Conservation (phyloP, 1,284 basidiomycete genomes). For the Volvariella surrecta region DNA sequence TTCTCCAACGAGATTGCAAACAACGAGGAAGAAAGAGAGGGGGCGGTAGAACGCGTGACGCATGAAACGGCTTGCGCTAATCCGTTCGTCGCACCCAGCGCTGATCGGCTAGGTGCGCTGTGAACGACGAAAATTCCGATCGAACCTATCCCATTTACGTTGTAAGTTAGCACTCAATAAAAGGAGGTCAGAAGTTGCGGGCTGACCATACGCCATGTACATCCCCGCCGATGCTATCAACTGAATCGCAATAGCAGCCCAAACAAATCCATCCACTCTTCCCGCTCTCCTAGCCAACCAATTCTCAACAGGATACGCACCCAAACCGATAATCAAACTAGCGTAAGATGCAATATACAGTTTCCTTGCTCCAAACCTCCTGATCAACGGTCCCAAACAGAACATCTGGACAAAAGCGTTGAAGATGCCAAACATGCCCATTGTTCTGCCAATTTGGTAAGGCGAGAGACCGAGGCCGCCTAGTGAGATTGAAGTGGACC, state of each 20-base stretch:
- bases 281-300: slow-evolving; percentile 19
- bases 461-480: slow-evolving; percentile 30
- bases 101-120: slow-evolving; percentile 7
- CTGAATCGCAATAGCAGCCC: slow-evolving; percentile 21
- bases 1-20: slow-evolving; percentile 24
- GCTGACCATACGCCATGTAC: slow-evolving; percentile 22
- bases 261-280: slow-evolving; percentile 18
- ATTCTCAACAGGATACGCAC: slow-evolving; percentile 19
- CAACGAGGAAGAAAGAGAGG: slow-evolving; percentile 27
- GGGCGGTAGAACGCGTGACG: slow-evolving; percentile 40
- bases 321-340: slow-evolving; percentile 15
- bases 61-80: slow-evolving; percentile 25
- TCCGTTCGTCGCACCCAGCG: neutral
- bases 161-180: neutral
- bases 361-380: slow-evolving; percentile 18
- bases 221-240: slow-evolving; percentile 19
- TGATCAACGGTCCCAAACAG: slow-evolving; percentile 18
- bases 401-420: slow-evolving; percentile 24
- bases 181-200: neutral
- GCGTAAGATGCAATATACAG: slow-evolving; percentile 15
- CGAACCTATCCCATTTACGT: slow-evolving; percentile 16
- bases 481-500: slow-evolving; percentile 23
- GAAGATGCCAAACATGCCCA: slow-evolving; percentile 22
- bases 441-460: slow-evolving; percentile 23
- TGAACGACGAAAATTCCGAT: slow-evolving; percentile 25